Evolutionary conservation across 2,329 filamentous ascomycete genomes (phyloP), one percentile per base, ranked within the genome.

Genomic region (Hypoxylon sp.): DNA sequence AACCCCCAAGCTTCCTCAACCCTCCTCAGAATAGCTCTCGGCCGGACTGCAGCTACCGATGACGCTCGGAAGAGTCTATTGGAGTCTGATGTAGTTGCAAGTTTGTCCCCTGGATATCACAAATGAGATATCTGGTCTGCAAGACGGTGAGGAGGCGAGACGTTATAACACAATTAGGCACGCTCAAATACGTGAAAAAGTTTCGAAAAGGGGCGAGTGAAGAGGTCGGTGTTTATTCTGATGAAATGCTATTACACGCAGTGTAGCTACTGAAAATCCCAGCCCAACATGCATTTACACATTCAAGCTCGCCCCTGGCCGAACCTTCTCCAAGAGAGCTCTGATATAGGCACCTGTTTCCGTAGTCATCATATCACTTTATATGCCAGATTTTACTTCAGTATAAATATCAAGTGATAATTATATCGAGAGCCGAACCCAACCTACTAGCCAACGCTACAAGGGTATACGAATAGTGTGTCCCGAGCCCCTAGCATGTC

Each of bases 21-120:
- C 7, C n/a, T 48, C 4, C 52, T 64, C 11, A 36, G 20, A 22
- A 49, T 24, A 16, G 33, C 42, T 11, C 60, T 69, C 14, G 60
- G 45, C 38, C 60, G 66, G 32, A 56, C 44, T 16, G n/a, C 18
- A 2, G 33, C 32, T 32, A 22, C 56, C 24, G 24, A 61, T 12
- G 22, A 26, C n/a, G 28, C 40, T 28, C 50, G 40, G 11, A 24
- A 9, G 26, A 38, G 5, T 18, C 60, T 69, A 3, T 24, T 69
- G 5, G 28, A 50, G 11, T 69, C 63, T 16, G 53, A 55, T 6
- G 16, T 44, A 3, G 36, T 68, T 24, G 38, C 18, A 3, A 44
- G 26, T 12, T 45, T 68, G 18, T 62, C 57, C 11, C 24, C 50
- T 8, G 4, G 12, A 2, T 12, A 9, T 6, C 30, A 0, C 32